Base-by-base conservation (phyloP, 2,329 filamentous ascomycete species). In the Penicillium digitatum region DNA sequence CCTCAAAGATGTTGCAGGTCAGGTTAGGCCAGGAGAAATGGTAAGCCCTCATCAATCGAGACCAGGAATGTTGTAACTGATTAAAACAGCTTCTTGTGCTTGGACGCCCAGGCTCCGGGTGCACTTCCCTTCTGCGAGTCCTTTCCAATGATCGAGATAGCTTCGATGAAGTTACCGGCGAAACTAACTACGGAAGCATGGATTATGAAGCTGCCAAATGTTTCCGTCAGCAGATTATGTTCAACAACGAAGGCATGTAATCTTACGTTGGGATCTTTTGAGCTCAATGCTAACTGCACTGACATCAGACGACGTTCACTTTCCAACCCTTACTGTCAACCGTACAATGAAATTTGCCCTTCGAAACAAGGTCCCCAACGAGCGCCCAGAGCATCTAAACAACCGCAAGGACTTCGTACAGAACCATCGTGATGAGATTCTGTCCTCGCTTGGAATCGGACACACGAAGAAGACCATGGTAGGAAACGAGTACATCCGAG, bases 341-440 rank as follows among this genome's bases (percentile, higher is more conserved):
- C 81, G 89, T 54, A 91, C 88, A 0, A 79, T 92, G 16, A 81
- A 84, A 54, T 91, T 91, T 63, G 88, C 88, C 0, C 78, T 87
- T 1, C 80, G 83, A 32, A 84, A 70, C 49, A 72, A 72, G 26
- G 46, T 71, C 2, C 70, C 70, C 1, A 57, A 61, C 6, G 65
- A 69, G 46, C 62, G 69, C 2, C 64, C 66, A 0, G 59, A 61
- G 1, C 57, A 62, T 14, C 45, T 66, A 3, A 59, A 63, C 16
- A 59, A 64, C 20, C 66, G 65, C 22, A 61, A 65, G 12, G 62
- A 65, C 1, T 75, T 69, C 53, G 66, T 74, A 1, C 56, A 66
- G 26, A 57, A 68, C 5, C 66, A 68, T 34, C 61, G 35, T 62
- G 72, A 55, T 62, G 69, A 55, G 49, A 78, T 70, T 59, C 69